Base-by-base conservation (phyloP, 2,329 filamentous ascomycete species). In the Aspergillus niger region DNA sequence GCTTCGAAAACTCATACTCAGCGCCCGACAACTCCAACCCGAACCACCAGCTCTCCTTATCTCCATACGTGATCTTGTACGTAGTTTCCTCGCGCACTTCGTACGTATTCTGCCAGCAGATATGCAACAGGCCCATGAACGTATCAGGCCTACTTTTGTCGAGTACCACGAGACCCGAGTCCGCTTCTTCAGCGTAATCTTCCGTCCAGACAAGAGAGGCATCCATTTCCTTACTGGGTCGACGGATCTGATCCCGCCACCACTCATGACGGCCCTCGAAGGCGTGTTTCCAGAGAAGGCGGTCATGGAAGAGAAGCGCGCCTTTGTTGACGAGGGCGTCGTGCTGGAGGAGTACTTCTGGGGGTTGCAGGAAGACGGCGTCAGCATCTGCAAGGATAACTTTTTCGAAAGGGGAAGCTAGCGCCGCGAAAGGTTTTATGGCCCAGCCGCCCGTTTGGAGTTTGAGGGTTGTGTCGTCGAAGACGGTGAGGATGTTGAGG, bases 31-130 rank as follows among this genome's bases (percentile, higher is more conserved):
- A 8, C 50, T 62, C 60, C 17, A 62, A 30, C 3, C 60, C 60
- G 5, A 59, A 47, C 60, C 60, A 62, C 60, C 60, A 62, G 2
- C 52, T 60, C 48, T 60, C 60, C 43, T 60, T 60, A 3, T 60
- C 57, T 0, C 60, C 60, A 1, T 62, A 55, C 1, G 57, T 59
- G 2, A 62, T 57, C 10, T 44, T 53, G 6, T 60, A 60, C 0
- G 57, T 60, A 0, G 48, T 52, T 13, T 62, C 60, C 1, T 62
- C 54, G 11, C 60, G 60, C 15, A 62, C 57, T 0, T 44, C 53
- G 28, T 60, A 44, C 2, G 60, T 53, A 11, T 59, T 59, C 57
- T 62, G 60, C 60, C 60, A 62, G 36, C 60, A 54, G 13, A 62
- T 43, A 20, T 57, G 53, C 6, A 62, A 38, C 24, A 62, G 43